Evolutionary conservation across 2,329 filamentous ascomycete genomes (phyloP).

Genomic region (Aspergillus melleus): DNA sequence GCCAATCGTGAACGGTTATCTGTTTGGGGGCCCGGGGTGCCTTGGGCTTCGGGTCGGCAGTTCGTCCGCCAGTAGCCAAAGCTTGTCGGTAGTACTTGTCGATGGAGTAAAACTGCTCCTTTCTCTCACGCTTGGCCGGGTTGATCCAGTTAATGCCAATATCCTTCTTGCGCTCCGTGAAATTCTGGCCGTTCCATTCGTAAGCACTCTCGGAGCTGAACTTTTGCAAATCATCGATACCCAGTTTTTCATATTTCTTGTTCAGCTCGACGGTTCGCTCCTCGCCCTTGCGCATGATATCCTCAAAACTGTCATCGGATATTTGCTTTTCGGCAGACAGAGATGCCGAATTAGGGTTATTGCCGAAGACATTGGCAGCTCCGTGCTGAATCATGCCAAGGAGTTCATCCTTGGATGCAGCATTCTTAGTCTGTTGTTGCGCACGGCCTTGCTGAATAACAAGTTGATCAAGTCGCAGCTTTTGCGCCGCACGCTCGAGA

Average conservation of each 20-base stretch:
- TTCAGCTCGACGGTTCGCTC: constrained; percentile 86
- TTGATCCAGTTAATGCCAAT: constrained; percentile 97
- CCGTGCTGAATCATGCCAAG: constrained; percentile 98
- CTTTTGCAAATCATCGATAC: constrained; percentile 94
- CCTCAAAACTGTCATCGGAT: constrained; percentile 88
- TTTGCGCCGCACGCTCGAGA: constrained; percentile 91
- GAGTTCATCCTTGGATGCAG: constrained; percentile 93
- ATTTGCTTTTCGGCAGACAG: constrained; percentile 63
- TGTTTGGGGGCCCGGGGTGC: constrained; percentile 95
- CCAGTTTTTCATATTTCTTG: constrained; percentile 92
- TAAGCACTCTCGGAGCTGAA: constrained; percentile 97
- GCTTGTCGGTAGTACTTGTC: constrained; percentile 97
- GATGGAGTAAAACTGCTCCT: constrained; percentile 97
- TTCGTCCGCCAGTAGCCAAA: constrained; percentile 75
- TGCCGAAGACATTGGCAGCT: constrained; percentile 88
- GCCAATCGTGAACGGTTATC: constrained; percentile 88
- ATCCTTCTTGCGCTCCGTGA: constrained; percentile 87
- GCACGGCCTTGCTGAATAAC: constrained; percentile 97
- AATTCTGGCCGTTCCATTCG: constrained; percentile 98
- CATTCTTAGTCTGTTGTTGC: constrained; percentile 84
- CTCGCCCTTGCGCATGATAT: constrained; percentile 82
- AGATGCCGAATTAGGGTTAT: constrained; percentile 64
- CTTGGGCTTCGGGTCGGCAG: constrained; percentile 86
- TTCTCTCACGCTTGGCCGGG: constrained; percentile 94
- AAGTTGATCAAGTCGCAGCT: constrained; percentile 90